Percentiles rank a stretch among this genome's conserved stretches.
Evolutionary conservation across 139 green algal species (phyloP).

Genomic region (Deuterostichococcus epilithicus): DNA sequence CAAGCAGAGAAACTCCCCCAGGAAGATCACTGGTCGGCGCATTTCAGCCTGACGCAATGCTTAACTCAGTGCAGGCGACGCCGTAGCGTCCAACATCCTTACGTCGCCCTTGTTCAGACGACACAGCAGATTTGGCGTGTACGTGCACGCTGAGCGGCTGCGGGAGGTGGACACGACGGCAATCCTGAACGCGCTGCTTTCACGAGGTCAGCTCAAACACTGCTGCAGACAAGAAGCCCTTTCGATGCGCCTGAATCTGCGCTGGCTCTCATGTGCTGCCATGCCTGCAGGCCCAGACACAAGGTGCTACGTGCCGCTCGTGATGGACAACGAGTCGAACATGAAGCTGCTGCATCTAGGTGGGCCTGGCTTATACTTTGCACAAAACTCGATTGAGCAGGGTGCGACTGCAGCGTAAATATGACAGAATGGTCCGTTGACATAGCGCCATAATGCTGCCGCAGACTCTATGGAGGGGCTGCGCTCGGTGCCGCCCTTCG

Average conservation of each 20-base stretch:
- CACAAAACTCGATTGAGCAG: no score
- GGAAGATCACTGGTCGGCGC: no score
- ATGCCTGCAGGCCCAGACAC: constrained; percentile 27
- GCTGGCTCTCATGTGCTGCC: not conserved
- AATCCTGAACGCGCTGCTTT: constrained; percentile 40
- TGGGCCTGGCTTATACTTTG: constrained; percentile 2
- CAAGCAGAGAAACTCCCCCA: no score
- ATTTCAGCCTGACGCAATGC: no score
- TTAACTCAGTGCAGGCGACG: not conserved
- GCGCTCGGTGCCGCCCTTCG: constrained; percentile 61
- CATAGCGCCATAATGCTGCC: not conserved
- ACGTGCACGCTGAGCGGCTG: constrained; percentile 58
- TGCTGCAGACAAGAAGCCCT: not conserved
- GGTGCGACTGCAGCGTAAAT: not conserved
- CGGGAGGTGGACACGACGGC: constrained; percentile 66
- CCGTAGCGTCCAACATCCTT: constrained; percentile 31
- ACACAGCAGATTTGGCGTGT: constrained; percentile 43
- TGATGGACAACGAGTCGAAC: constrained; percentile 67
- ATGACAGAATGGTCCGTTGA: not conserved
- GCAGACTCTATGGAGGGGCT: constrained; percentile 46
- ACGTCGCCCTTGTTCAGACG: constrained; percentile 23
- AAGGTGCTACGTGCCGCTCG: constrained; percentile 63
- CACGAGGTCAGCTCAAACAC: constrained; percentile 15
- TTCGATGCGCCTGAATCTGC: not conserved
- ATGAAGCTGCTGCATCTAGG: constrained; percentile 80